Evolutionary conservation across 495 filamentous ascomycete species (phyloP), one percentile per base, ranked within the genome.

Genomic region (Talaromyces thailandensis): DNA sequence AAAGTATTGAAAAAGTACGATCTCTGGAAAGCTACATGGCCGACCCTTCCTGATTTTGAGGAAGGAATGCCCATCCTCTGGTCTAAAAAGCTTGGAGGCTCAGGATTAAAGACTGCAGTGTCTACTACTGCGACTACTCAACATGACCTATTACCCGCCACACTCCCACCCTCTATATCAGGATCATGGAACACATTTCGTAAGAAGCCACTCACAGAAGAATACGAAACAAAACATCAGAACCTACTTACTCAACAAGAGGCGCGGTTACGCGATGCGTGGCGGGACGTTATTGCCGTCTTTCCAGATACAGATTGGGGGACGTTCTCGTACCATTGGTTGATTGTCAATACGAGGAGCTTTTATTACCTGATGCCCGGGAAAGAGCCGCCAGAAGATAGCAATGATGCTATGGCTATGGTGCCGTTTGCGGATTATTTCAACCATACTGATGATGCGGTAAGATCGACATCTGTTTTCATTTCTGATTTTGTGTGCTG

Each of bases 391-490:
- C 80, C 84, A 0, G 68, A 75, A 28, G 72, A 77, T 26, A 75
- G 72, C 1, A 88, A 90, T 67, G 88, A 94, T 71, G 82, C 84
- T 56, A 89, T 95, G 85, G 88, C 85, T 1, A 73, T 96, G 64
- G 83, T 89, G 72, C 92, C 92, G 1, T 91, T 95, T 63, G 85
- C 91, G 3, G 92, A 96, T 75, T 87, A 92, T 62, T 91, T 96
- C 74, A 96, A 96, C 69, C 92, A 94, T 70, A 75, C 79, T 1
- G 84, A 88, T 65, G 71, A 75, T 35, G 70, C 73, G 55, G 76
- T 79, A 69, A 24, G 71, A 71, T 40, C 35, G 4, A 60, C 12
- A 8, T 56, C 56, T 16, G 16, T 18, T 48, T 7, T 23, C 6
- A 56, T 45, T 0, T 48, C 40, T 11, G 7, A 24, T 5, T 31